Base-by-base conservation (phyloP, 2,329 filamentous ascomycete genomes). In the Pseudodiploospora longispora region DNA sequence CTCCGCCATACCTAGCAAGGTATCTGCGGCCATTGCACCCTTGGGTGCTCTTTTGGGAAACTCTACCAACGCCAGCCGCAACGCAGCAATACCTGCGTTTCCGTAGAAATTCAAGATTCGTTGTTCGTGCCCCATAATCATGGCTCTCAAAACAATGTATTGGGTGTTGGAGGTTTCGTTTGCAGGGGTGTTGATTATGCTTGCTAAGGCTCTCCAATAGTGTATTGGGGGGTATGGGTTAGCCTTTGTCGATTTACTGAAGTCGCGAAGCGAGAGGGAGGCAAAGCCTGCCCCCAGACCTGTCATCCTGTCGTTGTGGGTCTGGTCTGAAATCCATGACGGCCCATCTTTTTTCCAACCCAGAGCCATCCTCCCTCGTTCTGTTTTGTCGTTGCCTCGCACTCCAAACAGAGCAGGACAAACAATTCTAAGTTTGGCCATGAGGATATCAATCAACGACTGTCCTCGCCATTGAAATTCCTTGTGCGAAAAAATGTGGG, bases 331-430 rank as follows among this genome's bases (percentile, higher is more conserved):
- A 47, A 85, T 71, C 70, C 76, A 91, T 6, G 67, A 65, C 5
- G 74, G 71, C 6, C 68, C 72, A 9, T 80, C 75, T 51, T 72
- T 78, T 63, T 72, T 76, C 87, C 88, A 95, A 1, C 87, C 88
- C 3, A 95, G 64, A n/a, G 76, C 74, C 12, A 64, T 53, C 9
- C 82, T 76, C 1, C 87, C 88, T 8, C 71, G 70, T 38, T 80
- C 75, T 1, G 82, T 94, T 49, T 74, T 81, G 60, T 95, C 87
- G 49, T 72, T 80, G 27, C 87, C 90, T 36, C 79, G 75, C 51
- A 90, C 79, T 12, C 91, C 91, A 60, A 94, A 97, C 1, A 98
- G 70, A 2, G 89, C 82, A 0, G 93, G 91, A 55, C 88, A 95
- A 4, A 79, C 73, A 10, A 85, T 72, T 47, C 89, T 81, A 56